Evolutionary conservation across 2,329 filamentous ascomycete genomes (phyloP).

Genomic region (Aspergillus hiratsukae): DNA sequence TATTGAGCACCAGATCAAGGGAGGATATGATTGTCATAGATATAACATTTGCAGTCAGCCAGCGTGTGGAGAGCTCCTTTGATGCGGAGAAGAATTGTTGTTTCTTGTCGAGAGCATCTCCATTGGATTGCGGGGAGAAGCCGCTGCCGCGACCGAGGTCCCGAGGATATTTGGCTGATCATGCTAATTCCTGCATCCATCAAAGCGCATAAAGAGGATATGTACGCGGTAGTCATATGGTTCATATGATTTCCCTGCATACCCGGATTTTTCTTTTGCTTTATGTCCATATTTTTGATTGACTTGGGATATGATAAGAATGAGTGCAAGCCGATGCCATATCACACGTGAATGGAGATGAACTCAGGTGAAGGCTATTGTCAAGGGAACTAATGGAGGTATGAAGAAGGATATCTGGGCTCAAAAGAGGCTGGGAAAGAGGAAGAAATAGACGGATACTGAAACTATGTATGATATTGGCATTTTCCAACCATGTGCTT

Average conservation of each 20-base stretch:
- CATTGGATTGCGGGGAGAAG: constrained; percentile 18
- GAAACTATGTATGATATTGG: too few relatives aligned
- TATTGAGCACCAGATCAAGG: neutral
- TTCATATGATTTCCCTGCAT: neutral
- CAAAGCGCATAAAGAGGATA: neutral
- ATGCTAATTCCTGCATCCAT: neutral
- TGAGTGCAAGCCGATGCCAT: too few relatives aligned
- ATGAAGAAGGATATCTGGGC: too few relatives aligned
- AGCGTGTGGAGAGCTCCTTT: neutral
- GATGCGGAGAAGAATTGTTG: constrained; percentile 4
- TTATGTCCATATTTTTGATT: neutral
- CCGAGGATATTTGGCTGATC: constrained; percentile 22
- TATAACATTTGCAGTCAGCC: neutral
- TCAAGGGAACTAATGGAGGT: too few relatives aligned
- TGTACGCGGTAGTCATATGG: neutral
- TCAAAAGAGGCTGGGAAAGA: too few relatives aligned
- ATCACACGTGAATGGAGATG: too few relatives aligned
- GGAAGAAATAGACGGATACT: too few relatives aligned
- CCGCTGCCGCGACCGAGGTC: constrained; percentile 26
- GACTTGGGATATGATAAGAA: too few relatives aligned
- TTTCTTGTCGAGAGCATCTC: neutral
- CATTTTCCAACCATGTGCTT: too few relatives aligned
- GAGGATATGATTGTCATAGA: constrained; percentile 2
- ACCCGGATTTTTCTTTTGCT: neutral
- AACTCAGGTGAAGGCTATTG: too few relatives aligned